These are phyloP conservation scores for Orbilia quercus DNA, from an alignment of 2,329 filamentous ascomycete genomes.

Conservation along the genomic window DNA sequence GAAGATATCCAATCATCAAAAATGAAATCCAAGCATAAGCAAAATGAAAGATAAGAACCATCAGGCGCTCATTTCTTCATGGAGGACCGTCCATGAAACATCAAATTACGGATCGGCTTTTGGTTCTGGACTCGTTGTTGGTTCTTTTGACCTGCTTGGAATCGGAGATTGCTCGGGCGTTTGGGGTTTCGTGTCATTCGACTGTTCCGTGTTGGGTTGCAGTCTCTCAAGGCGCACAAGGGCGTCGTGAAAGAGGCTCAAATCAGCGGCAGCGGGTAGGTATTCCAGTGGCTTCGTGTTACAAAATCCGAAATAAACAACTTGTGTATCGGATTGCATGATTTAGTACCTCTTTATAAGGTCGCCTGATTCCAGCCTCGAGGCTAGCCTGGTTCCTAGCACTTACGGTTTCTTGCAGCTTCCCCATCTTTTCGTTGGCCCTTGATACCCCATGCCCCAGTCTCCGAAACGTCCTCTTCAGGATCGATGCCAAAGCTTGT, in stretches of 20 bases:
- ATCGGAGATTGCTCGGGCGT: background rate
- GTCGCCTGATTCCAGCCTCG: too few relatives aligned
- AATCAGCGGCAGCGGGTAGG: constrained; percentile 29
- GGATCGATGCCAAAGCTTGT: constrained; percentile 32
- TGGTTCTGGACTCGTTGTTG: too few relatives aligned
- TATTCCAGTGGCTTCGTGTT: constrained; percentile 34
- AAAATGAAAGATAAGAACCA: too few relatives aligned
- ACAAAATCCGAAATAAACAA: constrained; percentile 46
- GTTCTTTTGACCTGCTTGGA: background rate
- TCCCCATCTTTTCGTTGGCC: constrained; percentile 23
- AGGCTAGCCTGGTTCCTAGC: too few relatives aligned
- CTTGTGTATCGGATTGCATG: background rate
- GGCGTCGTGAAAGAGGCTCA: constrained; percentile 27
- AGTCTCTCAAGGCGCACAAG: constrained; percentile 39
- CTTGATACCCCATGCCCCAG: constrained; percentile 31
- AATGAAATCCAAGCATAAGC: too few relatives aligned
- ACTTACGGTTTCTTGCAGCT: constrained; percentile 4
- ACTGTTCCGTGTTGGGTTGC: constrained; percentile 20
- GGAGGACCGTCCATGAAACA: too few relatives aligned
- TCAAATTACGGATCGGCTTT: too few relatives aligned
- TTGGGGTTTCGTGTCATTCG: constrained; percentile 23
- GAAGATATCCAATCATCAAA: too few relatives aligned
- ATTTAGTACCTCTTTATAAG: background rate
- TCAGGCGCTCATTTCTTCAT: too few relatives aligned
- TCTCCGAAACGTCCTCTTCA: constrained; percentile 15